Evolutionary conservation across 129 eudicot species (phyloP).

Genomic region (Tagetes erecta): DNA sequence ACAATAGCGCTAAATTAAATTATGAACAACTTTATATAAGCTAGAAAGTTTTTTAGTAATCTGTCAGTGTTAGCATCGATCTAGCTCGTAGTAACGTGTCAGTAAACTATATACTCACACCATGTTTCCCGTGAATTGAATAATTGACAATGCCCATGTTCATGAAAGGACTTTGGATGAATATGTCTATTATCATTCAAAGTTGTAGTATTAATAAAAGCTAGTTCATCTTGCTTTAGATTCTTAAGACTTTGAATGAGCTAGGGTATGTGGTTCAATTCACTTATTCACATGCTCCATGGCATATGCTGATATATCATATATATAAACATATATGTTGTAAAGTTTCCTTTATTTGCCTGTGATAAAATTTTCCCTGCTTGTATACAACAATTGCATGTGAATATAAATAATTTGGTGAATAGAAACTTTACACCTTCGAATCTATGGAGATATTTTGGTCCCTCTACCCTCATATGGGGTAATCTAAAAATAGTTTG

Average conservation of each 20-base stretch:
- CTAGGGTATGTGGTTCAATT: background rate
- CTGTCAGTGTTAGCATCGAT: too few relatives aligned
- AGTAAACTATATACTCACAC: too few relatives aligned
- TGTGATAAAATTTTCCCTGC: slow-evolving; percentile 18
- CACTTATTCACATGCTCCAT: background rate
- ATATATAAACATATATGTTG: background rate
- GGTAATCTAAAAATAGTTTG: slow-evolving; percentile 22
- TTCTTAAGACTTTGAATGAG: background rate
- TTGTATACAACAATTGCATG: slow-evolving; percentile 27
- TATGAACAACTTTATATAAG: too few relatives aligned
- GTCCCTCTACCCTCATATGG: slow-evolving; percentile 15
- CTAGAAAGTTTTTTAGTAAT: too few relatives aligned
- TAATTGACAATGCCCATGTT: too few relatives aligned
- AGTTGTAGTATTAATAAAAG: too few relatives aligned
- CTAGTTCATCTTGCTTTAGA: background rate
- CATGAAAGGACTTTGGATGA: too few relatives aligned
- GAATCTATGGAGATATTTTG: slow-evolving; percentile 17
- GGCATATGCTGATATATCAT: slow-evolving; percentile 10
- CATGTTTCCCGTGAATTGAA: too few relatives aligned
- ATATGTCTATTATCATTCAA: too few relatives aligned
- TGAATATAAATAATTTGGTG: slow-evolving; percentile 23
- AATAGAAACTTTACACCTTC: slow-evolving; percentile 24
- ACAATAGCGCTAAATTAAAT: background rate
- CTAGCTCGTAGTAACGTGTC: too few relatives aligned
- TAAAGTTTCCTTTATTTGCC: slow-evolving; percentile 25